Conservation (phyloP, 2,329 filamentous ascomycete species). For the Lecanoromycetidae sp. region DNA sequence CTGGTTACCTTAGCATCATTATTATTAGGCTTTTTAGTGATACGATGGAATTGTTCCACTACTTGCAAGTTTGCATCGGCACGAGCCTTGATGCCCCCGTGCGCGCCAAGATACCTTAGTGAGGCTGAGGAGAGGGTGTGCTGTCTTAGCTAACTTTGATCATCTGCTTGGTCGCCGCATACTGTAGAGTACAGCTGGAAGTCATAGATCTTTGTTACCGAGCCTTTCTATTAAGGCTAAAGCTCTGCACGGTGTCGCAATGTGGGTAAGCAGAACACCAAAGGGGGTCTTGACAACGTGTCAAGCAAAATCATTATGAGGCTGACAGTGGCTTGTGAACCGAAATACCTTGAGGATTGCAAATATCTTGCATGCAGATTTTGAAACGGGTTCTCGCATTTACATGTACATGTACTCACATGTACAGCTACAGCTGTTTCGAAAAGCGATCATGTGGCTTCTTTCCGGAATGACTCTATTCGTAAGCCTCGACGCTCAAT, state of each 20-base stretch:
- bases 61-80: constrained; percentile 8
- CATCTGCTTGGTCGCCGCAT: constrained; percentile 3
- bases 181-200: not conserved
- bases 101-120: not conserved
- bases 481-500: too few relatives aligned
- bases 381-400: not conserved
- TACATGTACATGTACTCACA: too few relatives aligned
- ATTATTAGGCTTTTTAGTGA: not conserved
- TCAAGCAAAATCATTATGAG: not conserved
- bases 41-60: not conserved
- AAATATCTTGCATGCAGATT: constrained; percentile 2
- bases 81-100: constrained; percentile 3
- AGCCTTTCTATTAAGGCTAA: not conserved
- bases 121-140: constrained; percentile 7
- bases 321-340: not conserved
- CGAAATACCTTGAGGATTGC: not conserved
- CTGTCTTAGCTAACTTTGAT: not conserved
- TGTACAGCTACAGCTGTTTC: too few relatives aligned
- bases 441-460: not conserved
- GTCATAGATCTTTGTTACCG: not conserved
- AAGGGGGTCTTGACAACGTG: too few relatives aligned
- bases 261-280: too few relatives aligned
- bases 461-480: too few relatives aligned
- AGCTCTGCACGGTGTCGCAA: too few relatives aligned
- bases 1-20: not conserved